Evolutionary conservation across 1,139 yeast genomes (phyloP).

Genomic region (Sporopachydermia cereana): DNA sequence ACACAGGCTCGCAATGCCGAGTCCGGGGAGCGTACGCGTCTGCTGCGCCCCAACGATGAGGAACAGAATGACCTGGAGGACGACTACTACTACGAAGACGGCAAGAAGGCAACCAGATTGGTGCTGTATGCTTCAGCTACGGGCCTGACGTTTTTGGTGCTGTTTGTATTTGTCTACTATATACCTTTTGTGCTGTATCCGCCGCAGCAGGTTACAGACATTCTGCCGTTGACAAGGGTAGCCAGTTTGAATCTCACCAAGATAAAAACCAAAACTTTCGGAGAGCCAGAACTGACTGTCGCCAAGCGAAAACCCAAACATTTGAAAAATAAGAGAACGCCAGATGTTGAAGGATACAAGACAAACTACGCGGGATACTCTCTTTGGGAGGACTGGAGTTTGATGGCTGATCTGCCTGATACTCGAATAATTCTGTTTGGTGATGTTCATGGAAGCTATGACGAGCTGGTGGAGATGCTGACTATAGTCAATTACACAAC

Average conservation of each 20-base stretch:
- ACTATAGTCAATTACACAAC: conserved; percentile 19
- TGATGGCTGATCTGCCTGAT: conserved; percentile 5
- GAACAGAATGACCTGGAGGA: background rate
- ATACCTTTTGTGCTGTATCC: conserved; percentile 4
- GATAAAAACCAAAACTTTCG: background rate
- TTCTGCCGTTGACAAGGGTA: conserved; percentile 3
- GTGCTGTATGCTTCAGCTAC: background rate
- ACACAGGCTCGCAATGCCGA: too few relatives aligned
- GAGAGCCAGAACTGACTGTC: background rate
- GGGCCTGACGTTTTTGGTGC: background rate
- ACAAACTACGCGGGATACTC: background rate
- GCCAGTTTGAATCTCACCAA: conserved; percentile 2
- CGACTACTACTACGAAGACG: background rate
- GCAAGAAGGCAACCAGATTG: background rate
- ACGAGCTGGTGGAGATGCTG: conserved; percentile 41
- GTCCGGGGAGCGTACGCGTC: background rate
- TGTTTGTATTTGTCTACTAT: conserved; percentile 3
- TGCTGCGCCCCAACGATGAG: conserved; percentile 1
- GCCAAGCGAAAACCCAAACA: background rate
- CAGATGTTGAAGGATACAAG: background rate
- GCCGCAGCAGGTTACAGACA: conserved; percentile 1
- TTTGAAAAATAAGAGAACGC: background rate
- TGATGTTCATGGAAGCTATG: conserved; percentile 76
- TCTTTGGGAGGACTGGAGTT: background rate
- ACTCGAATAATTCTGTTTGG: conserved; percentile 59